A percentile compares a stretch with the other conserved stretches of the same genome.
phyloP scores from a whole-genome alignment of 1,284 basidiomycete species.

The Heterobasidion irregulare region DNA sequence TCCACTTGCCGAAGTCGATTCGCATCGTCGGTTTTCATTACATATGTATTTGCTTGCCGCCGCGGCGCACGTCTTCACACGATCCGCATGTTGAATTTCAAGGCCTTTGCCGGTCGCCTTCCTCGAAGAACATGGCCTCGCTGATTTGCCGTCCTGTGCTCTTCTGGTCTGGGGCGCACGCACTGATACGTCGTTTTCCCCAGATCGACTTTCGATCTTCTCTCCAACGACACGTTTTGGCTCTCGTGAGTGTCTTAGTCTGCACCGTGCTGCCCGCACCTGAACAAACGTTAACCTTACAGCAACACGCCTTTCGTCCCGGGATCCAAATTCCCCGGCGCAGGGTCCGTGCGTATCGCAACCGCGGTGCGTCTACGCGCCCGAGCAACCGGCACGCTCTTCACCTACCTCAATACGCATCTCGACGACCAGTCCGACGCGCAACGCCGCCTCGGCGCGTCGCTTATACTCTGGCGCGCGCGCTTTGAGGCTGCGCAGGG shows the following conservation, averaged over 20 bases:
- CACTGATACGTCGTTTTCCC: neutral
- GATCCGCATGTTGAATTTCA: too few relatives aligned
- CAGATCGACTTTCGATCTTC: slow-evolving; percentile 29
- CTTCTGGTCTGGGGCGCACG: neutral
- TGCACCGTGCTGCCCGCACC: neutral
- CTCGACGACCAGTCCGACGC: slow-evolving; percentile 47
- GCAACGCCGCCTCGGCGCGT: slow-evolving; percentile 41
- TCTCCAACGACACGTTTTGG: slow-evolving; percentile 46
- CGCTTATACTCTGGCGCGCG: slow-evolving; percentile 40
- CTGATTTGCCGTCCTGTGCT: too few relatives aligned
- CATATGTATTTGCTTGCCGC: too few relatives aligned
- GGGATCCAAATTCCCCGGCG: slow-evolving; percentile 32
- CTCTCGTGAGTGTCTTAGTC: slow-evolving; percentile 30
- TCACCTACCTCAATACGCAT: slow-evolving; percentile 44
- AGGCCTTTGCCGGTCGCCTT: too few relatives aligned
- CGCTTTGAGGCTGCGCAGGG: slow-evolving; percentile 35
- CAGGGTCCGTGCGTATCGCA: slow-evolving; percentile 44
- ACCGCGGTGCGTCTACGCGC: slow-evolving; percentile 34
- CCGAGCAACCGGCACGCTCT: slow-evolving; percentile 13
- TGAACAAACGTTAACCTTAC: neutral
- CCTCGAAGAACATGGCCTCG: too few relatives aligned
- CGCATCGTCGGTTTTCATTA: too few relatives aligned
- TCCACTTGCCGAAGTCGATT: too few relatives aligned
- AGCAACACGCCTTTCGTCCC: slow-evolving; percentile 40
- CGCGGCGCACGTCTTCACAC: too few relatives aligned